Conservation (phyloP, 2,329 filamentous ascomycete genomes). For the Hypoxylon sp. region DNA sequence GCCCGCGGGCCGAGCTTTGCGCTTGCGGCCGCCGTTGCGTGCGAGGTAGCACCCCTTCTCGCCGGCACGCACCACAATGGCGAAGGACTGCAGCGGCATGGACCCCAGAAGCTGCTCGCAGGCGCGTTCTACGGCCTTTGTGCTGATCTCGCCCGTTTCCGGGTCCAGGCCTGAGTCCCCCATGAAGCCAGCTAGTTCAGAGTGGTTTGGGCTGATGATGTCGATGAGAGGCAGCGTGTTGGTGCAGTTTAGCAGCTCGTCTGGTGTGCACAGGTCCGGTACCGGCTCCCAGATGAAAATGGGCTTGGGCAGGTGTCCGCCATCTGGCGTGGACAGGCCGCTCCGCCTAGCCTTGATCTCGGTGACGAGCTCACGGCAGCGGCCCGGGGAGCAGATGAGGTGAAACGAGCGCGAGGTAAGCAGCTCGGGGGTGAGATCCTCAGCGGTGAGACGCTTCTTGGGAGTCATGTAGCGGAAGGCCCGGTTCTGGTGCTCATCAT, state of each 20-base stretch:
- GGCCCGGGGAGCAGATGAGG: conserved; percentile 83
- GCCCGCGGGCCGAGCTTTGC: conserved; percentile 50
- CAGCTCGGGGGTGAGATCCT: conserved; percentile 76
- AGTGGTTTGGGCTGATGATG: conserved; percentile 84
- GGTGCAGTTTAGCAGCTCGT: conserved; percentile 74
- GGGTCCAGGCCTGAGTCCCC: conserved; percentile 70
- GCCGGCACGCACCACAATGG: conserved; percentile 79
- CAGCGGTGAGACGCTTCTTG: conserved; percentile 83
- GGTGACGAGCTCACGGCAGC: conserved; percentile 82
- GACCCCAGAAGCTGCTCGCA: conserved; percentile 74
- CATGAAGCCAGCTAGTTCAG: conserved; percentile 91
- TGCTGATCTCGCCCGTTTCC: conserved; percentile 68
- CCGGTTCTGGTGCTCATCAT: conserved; percentile 77
- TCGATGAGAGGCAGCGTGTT: conserved; percentile 74
- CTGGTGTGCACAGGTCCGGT: conserved; percentile 85
- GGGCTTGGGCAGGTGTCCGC: conserved; percentile 64
- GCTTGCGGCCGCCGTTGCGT: conserved; percentile 68
- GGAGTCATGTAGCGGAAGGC: conserved; percentile 91
- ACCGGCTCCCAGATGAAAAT: conserved; percentile 96
- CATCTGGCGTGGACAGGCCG: conserved; percentile 52
- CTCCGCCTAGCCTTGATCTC: conserved; percentile 75
- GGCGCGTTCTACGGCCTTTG: conserved; percentile 67
- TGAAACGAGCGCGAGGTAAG: conserved; percentile 85
- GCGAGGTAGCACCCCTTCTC: conserved; percentile 79
- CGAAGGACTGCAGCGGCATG: conserved; percentile 75